Base-by-base conservation (phyloP, 1,139 yeast species). In the Barnettozyma hawaiiensis region DNA sequence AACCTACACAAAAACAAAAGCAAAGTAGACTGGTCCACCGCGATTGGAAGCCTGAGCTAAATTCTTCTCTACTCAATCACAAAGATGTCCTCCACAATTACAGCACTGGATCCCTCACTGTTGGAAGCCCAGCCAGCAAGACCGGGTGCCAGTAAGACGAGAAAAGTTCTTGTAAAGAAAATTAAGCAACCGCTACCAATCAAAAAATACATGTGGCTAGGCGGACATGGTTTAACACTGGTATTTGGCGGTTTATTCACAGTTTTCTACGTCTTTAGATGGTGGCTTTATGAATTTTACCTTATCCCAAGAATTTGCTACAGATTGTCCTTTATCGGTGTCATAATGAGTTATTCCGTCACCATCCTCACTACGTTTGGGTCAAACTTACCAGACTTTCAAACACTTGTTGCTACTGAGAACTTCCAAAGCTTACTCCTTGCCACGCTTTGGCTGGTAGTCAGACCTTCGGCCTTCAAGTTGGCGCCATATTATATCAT, bases 391-490 rank as follows among this genome's bases (percentile, higher is more conserved):
- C 89, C 90, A 9, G 70, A 78, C 11, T 69, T 74, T 54, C 67
- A 75, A 39, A 71, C 82, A 10, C 66, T 84, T 57, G 53, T 81
- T 38, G 75, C 85, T 15, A 79, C 83, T 36, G 85, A 78, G 51
- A 82, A 82, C 61, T 81, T 81, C 67, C 92, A 83, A 58, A 76
- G 73, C 54, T 62, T 78, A 48, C 51, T 75, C 6, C 65, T 83
- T 47, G 75, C 81, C 1, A 24, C 61, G 3, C 63, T 76, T 27
- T 83, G 90, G 90, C 58, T 78, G 35, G 62, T 81, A 47, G 76
- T 83, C 26, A 78, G 84, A 62, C 69, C 73, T 49, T 79, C 87
- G 1, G 62, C 76, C n/a, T 81, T 78, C 63, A 83, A 83, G 58
- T 53, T 83, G 38, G 47, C 78, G 18, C 92, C 92, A 19, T 80